These are phyloP conservation scores for Chalciporus sphaerocephalus DNA, from an alignment of 768 basidiomycete species.

Conservation along the genomic window DNA sequence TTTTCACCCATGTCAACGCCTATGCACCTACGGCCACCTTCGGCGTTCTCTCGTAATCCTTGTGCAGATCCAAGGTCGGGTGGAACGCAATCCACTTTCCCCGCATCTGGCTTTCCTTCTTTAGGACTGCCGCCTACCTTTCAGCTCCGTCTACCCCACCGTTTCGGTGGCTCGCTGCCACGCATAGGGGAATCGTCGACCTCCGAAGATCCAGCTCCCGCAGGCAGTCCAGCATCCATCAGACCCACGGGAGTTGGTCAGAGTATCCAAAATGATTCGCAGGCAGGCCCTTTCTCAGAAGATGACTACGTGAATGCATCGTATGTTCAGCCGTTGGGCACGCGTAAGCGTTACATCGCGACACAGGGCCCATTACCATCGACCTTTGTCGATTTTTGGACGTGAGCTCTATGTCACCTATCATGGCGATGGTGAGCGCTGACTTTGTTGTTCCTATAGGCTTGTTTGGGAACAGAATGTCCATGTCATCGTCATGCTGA, in stretches of 20 bases:
- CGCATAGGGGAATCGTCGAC: slow-evolving; percentile 11
- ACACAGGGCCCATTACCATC: slow-evolving; percentile 92
- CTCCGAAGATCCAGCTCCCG: slow-evolving; percentile 1
- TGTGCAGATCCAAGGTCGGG: slow-evolving; percentile 3
- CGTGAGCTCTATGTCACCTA: slow-evolving; percentile 45
- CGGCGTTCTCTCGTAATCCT: background rate
- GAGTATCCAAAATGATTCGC: slow-evolving; percentile 6
- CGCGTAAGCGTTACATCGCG: slow-evolving; percentile 82
- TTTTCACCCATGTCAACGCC: slow-evolving; percentile 11
- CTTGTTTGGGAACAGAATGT: slow-evolving; percentile 94
- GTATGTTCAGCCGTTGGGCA: slow-evolving; percentile 82
- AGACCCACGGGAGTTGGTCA: background rate
- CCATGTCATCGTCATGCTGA: slow-evolving; percentile 95
- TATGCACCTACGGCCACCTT: slow-evolving; percentile 9
- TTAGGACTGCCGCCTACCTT: slow-evolving; percentile 10
- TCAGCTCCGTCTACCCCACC: slow-evolving; percentile 19
- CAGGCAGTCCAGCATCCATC: background rate
- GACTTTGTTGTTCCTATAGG: slow-evolving; percentile 33
- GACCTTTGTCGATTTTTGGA: slow-evolving; percentile 94
- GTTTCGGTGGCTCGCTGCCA: slow-evolving; percentile 10
- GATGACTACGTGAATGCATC: slow-evolving; percentile 97
- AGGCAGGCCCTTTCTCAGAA: slow-evolving; percentile 37
- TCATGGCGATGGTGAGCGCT: background rate
- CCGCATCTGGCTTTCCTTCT: slow-evolving; percentile 1
- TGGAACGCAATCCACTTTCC: slow-evolving; percentile 5